Conservation (phyloP, 2,329 filamentous ascomycete species). For the Onygenales sp. region DNA sequence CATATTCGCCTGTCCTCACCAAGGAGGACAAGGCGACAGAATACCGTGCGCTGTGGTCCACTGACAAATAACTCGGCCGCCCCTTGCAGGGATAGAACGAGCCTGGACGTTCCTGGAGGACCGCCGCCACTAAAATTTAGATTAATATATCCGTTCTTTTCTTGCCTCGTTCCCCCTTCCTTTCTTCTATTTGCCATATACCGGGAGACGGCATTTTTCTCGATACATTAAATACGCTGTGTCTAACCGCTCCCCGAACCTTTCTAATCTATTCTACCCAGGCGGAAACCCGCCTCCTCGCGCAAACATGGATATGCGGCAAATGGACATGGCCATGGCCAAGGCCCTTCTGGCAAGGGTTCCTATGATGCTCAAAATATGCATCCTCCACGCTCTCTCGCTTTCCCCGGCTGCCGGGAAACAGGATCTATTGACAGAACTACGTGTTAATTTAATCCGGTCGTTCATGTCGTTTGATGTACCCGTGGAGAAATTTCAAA, state of each 20-base stretch:
- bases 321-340: constrained; percentile 19
- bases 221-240: not conserved
- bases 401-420: constrained; percentile 63
- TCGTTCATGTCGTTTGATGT: constrained; percentile 45
- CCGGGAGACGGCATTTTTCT: too few relatives aligned
- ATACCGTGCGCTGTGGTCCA: too few relatives aligned
- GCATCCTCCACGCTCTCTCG: constrained; percentile 42
- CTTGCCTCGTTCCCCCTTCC: too few relatives aligned
- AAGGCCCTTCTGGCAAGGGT: constrained; percentile 29
- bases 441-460: constrained; percentile 64
- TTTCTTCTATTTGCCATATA: too few relatives aligned
- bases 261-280: not conserved
- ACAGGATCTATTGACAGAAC: constrained; percentile 66
- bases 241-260: not conserved
- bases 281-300: not conserved
- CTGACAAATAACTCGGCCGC: too few relatives aligned
- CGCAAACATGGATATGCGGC: constrained; percentile 24
- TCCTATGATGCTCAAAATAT: constrained; percentile 34
- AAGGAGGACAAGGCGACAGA: too few relatives aligned
- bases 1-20: too few relatives aligned
- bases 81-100: too few relatives aligned
- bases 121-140: too few relatives aligned
- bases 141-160: too few relatives aligned
- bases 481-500: constrained; percentile 55
- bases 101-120: too few relatives aligned